These are phyloP conservation scores for Globisporangium nagaii DNA, from an alignment of 352 stramenopile genomes.

Conservation along the genomic window DNA sequence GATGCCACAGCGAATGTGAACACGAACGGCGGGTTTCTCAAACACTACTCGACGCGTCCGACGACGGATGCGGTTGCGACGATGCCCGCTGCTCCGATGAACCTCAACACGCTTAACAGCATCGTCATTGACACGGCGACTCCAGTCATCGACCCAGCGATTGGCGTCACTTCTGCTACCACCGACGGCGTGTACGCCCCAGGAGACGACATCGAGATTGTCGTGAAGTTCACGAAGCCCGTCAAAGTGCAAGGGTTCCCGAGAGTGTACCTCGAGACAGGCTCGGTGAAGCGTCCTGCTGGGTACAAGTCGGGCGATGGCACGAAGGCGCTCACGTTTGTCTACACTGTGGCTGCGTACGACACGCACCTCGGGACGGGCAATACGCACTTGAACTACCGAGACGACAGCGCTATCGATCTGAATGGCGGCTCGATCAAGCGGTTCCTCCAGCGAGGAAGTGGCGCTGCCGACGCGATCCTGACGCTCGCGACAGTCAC, in stretches of 20 bases:
- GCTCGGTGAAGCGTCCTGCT: conserved; percentile 56
- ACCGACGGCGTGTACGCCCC: conserved; percentile 60
- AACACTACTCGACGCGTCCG: conserved; percentile 59
- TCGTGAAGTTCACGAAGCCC: conserved; percentile 75
- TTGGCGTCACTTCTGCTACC: conserved; percentile 49
- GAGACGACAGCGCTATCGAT: conserved; percentile 45
- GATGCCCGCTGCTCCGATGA: conserved; percentile 40
- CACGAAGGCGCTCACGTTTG: conserved; percentile 57
- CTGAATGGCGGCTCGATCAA: conserved; percentile 67
- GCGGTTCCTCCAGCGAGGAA: conserved; percentile 25
- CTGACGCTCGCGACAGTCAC: conserved; percentile 36
- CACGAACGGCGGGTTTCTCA: conserved; percentile 61
- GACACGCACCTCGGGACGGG: conserved; percentile 42
- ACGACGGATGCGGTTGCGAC: conserved; percentile 47
- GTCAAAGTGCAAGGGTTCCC: conserved; percentile 62
- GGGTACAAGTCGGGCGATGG: conserved; percentile 57
- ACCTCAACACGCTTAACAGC: conserved; percentile 44
- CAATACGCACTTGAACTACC: conserved; percentile 58
- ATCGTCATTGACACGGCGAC: conserved; percentile 62
- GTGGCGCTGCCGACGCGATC: conserved; percentile 14
- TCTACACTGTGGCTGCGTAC: conserved; percentile 65
- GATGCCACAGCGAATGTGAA: conserved; percentile 54
- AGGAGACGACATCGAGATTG: conserved; percentile 56
- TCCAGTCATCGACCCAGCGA: conserved; percentile 40
- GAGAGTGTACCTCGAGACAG: conserved; percentile 67